Evolutionary conservation across 495 filamentous ascomycete genomes (phyloP).

Genomic region (Penicillium simplicissimum): DNA sequence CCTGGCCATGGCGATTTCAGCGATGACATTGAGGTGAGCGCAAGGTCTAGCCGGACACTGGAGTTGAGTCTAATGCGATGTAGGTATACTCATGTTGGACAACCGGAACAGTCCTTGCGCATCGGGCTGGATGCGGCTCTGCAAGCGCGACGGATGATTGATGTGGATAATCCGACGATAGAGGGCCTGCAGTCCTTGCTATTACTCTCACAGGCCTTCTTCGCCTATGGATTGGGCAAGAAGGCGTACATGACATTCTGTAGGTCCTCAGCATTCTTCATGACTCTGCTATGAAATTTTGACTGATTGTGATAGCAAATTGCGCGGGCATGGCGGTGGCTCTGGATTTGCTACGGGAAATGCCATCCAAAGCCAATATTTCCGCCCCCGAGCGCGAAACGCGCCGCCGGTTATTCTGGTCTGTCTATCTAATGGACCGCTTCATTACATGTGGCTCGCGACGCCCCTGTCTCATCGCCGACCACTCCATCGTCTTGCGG

Average conservation of each 20-base stretch:
- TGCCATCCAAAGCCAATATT: constrained; percentile 56
- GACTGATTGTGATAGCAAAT: constrained; percentile 53
- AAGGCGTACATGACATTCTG: constrained; percentile 83
- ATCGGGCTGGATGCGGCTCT: constrained; percentile 67
- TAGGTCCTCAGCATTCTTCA: constrained; percentile 46
- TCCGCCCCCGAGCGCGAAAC: constrained; percentile 67
- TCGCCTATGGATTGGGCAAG: constrained; percentile 75
- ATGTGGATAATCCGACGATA: constrained; percentile 75
- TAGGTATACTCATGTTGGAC: constrained; percentile 61
- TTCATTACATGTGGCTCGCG: constrained; percentile 78
- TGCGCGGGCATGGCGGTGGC: constrained; percentile 80
- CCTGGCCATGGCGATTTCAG: constrained; percentile 70
- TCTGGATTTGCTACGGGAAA: constrained; percentile 72
- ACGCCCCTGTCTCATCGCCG: constrained; percentile 72
- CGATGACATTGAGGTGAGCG: constrained; percentile 66
- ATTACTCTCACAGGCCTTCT: constrained; percentile 73
- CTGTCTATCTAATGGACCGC: constrained; percentile 78
- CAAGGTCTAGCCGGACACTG: background rate
- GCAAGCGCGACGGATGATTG: constrained; percentile 65
- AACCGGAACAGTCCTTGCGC: constrained; percentile 57
- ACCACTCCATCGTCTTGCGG: constrained; percentile 70
- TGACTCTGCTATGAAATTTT: too few relatives aligned
- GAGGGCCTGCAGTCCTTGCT: constrained; percentile 74
- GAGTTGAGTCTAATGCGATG: constrained; percentile 7
- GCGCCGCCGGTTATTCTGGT: constrained; percentile 77